These are phyloP conservation scores for Flaveria bidentis DNA, from an alignment of 129 eudicot species.

Conservation along the genomic window DNA sequence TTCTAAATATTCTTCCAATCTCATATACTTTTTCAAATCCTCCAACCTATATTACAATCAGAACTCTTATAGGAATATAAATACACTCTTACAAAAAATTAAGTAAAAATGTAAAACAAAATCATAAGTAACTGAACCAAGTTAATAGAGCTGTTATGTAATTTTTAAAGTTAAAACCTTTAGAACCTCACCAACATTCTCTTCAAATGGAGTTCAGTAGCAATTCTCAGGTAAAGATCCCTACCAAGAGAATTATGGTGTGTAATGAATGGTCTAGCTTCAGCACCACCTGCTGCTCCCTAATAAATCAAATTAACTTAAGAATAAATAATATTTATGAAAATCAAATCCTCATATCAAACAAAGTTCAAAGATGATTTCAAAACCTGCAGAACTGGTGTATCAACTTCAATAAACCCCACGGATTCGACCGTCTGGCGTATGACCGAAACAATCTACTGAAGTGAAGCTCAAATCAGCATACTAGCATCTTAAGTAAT, in stretches of 20 bases:
- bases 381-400: constrained; percentile 95
- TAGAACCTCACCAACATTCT: constrained; percentile 83
- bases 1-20: constrained; percentile 92
- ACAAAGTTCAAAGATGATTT: constrained; percentile 17
- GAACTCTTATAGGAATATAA: constrained; percentile 9
- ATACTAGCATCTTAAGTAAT: constrained; percentile 17
- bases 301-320: constrained; percentile 36
- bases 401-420: constrained; percentile 92
- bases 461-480: constrained; percentile 49
- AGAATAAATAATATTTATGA: not conserved
- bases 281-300: constrained; percentile 99
- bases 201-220: constrained; percentile 94
- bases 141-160: not conserved
- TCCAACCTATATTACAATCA: constrained; percentile 64
- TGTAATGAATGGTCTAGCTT: constrained; percentile 98
- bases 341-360: constrained; percentile 4
- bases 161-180: not conserved
- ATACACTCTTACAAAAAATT: not conserved
- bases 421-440: constrained; percentile 88
- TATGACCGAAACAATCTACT: constrained; percentile 91
- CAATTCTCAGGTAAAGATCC: constrained; percentile 93
- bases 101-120: not conserved
- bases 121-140: not conserved
- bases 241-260: constrained; percentile 96
- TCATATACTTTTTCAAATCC: constrained; percentile 96